Conservation (phyloP, 345 rosid genomes). For the Citrus maxima region DNA sequence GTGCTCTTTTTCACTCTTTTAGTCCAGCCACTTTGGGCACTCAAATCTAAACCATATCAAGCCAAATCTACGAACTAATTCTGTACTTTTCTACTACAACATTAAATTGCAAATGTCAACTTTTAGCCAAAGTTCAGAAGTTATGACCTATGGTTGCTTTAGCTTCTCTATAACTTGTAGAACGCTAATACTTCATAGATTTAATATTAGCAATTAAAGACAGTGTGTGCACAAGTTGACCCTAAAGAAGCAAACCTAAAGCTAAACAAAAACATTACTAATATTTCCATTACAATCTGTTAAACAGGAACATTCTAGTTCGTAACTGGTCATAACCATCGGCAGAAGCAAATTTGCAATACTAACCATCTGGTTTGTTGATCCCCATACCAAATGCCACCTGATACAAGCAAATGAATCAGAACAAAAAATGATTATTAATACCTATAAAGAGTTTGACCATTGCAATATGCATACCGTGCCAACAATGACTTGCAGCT, state of each 20-base stretch:
- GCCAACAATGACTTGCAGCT: conserved; percentile 95
- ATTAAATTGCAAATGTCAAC: neutral
- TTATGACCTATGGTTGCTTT: neutral
- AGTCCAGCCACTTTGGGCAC: neutral
- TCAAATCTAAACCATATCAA: neutral
- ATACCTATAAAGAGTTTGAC: conserved; percentile 6
- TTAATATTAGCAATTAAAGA: neutral
- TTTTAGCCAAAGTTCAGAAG: neutral
- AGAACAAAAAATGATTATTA: conserved; percentile 9
- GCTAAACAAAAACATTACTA: neutral
- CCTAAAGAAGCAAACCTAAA: neutral
- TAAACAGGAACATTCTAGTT: neutral
- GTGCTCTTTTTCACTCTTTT: neutral
- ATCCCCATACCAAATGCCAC: conserved; percentile 99
- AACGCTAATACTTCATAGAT: neutral
- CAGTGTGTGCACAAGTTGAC: too few species aligned
- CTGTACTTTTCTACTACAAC: neutral
- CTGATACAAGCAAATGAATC: conserved; percentile 36
- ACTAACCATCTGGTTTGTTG: conserved; percentile 98
- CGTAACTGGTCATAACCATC: neutral
- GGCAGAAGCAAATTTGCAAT: conserved; percentile 1
- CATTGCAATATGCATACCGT: conserved; percentile 55
- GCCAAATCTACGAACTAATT: neutral
- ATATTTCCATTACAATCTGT: neutral
- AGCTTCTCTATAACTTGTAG: neutral